Percentiles rank a stretch among this genome's conserved stretches.
Conservation (phyloP, 257 asterid genomes). For the Lithospermum erythrorhizon region DNA sequence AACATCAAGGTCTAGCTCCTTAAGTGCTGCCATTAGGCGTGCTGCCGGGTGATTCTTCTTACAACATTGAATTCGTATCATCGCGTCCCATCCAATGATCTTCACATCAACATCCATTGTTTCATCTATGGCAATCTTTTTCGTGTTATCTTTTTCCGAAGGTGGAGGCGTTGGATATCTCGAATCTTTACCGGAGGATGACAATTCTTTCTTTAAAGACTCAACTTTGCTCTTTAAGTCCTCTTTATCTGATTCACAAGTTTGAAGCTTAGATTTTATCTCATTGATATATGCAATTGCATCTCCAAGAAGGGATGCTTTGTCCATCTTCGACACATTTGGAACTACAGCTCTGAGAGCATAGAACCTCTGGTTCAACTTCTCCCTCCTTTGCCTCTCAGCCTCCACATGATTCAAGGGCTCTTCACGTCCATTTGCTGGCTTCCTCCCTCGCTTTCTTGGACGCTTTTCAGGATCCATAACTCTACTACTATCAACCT, state of each 20-base stretch:
- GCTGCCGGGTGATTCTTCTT: slow-evolving; percentile 24
- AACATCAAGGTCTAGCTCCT: slow-evolving; percentile 21
- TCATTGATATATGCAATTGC: slow-evolving; percentile 73
- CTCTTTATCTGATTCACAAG: slow-evolving; percentile 35
- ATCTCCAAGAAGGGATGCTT: slow-evolving; percentile 83
- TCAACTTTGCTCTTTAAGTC: slow-evolving; percentile 41
- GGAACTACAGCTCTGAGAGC: slow-evolving; percentile 84
- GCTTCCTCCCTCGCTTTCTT: slow-evolving; percentile 70
- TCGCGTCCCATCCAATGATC: slow-evolving; percentile 25
- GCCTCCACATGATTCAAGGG: slow-evolving; percentile 91
- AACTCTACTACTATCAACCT: slow-evolving; percentile 50
- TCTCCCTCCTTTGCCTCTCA: slow-evolving; percentile 91
- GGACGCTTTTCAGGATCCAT: slow-evolving; percentile 67
- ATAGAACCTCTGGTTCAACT: slow-evolving; percentile 68
- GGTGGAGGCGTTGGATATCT: slow-evolving; percentile 7
- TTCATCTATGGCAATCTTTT: not conserved
- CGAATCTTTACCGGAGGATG: slow-evolving; percentile 16
- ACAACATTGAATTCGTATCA: slow-evolving; percentile 17
- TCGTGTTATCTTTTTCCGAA: slow-evolving; percentile 1
- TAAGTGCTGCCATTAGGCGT: slow-evolving; percentile 21
- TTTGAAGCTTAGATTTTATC: slow-evolving; percentile 47
- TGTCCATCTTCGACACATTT: slow-evolving; percentile 82
- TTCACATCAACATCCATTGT: slow-evolving; percentile 16
- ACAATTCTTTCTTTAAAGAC: slow-evolving; percentile 36
- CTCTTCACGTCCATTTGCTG: slow-evolving; percentile 85